Percentiles rank a stretch among this genome's conserved stretches.
Evolutionary conservation across 2,329 filamentous ascomycete species (phyloP).

Genomic region (Pseudopyricularia cyperi): DNA sequence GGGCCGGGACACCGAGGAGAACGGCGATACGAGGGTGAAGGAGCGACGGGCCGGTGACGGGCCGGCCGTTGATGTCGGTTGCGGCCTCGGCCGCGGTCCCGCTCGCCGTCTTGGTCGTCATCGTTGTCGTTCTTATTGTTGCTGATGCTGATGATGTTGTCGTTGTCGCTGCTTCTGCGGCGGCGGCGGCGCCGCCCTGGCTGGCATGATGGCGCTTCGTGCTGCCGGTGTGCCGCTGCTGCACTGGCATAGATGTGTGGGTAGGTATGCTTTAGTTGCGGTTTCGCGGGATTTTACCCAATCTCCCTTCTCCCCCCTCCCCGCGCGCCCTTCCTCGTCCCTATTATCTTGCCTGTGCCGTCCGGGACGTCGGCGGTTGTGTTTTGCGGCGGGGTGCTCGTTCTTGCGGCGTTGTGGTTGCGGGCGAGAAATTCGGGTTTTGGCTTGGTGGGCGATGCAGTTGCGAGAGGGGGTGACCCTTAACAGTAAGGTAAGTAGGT

Average conservation of each 20-base stretch:
- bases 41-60: slow-evolving; percentile 23
- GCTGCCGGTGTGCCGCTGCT: background rate
- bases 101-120: background rate
- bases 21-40: slow-evolving; percentile 70
- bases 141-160: slow-evolving; percentile 3
- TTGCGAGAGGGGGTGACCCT: too few relatives aligned
- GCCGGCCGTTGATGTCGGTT: slow-evolving; percentile 1
- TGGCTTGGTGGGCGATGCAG: too few relatives aligned
- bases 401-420: too few relatives aligned
- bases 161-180: slow-evolving; percentile 1
- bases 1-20: slow-evolving; percentile 57
- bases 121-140: background rate
- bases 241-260: background rate
- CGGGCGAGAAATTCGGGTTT: too few relatives aligned
- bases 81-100: slow-evolving; percentile 1
- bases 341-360: too few relatives aligned
- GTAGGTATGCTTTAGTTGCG: too few relatives aligned
- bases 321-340: too few relatives aligned
- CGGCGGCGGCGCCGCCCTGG: background rate
- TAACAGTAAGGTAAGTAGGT: too few relatives aligned
- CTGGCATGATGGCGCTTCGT: background rate
- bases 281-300: too few relatives aligned
- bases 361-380: too few relatives aligned
- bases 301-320: too few relatives aligned
- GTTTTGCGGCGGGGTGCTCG: too few relatives aligned